Evolutionary conservation across 2,329 filamentous ascomycete species (phyloP).

Genomic region (Fusarium citri): DNA sequence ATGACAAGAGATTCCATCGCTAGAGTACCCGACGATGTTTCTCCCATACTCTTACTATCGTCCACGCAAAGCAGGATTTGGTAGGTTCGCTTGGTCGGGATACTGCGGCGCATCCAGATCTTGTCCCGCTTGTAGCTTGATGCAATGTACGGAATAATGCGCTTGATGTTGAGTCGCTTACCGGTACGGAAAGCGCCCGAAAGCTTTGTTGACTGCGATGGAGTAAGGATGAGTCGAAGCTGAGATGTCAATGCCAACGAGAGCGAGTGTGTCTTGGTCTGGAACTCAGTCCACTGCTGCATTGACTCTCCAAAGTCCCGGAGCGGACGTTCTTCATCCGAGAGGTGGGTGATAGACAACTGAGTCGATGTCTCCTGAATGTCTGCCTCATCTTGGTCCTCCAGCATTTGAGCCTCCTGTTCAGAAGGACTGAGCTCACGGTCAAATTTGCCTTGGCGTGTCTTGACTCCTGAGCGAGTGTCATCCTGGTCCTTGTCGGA

Average conservation of each 20-base stretch:
- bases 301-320: conserved; percentile 69
- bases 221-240: conserved; percentile 92
- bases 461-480: conserved; percentile 69
- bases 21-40: conserved; percentile 78
- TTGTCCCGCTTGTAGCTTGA: conserved; percentile 99
- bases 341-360: conserved; percentile 79
- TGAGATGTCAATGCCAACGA: conserved; percentile 93
- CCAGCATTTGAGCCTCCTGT: conserved; percentile 57
- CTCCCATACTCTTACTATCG: conserved; percentile 94
- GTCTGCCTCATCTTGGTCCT: conserved; percentile 61
- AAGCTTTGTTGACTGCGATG: conserved; percentile 94
- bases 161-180: conserved; percentile 98
- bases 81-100: conserved; percentile 93
- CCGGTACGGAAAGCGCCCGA: conserved; percentile 97
- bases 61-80: conserved; percentile 98
- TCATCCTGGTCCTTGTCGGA: conserved; percentile 64
- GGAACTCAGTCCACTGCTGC: conserved; percentile 85
- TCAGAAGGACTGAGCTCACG: conserved; percentile 60
- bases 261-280: conserved; percentile 84
- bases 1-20: conserved; percentile 96
- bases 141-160: conserved; percentile 99
- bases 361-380: conserved; percentile 69
- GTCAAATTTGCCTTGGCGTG: conserved; percentile 68
- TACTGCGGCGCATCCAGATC: conserved; percentile 97
- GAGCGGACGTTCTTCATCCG: conserved; percentile 56